A percentile compares a stretch with the other conserved stretches of the same genome.
phyloP scores from a whole-genome alignment of 2,329 filamentous ascomycete genomes.

The Fusarium verrucosum region DNA sequence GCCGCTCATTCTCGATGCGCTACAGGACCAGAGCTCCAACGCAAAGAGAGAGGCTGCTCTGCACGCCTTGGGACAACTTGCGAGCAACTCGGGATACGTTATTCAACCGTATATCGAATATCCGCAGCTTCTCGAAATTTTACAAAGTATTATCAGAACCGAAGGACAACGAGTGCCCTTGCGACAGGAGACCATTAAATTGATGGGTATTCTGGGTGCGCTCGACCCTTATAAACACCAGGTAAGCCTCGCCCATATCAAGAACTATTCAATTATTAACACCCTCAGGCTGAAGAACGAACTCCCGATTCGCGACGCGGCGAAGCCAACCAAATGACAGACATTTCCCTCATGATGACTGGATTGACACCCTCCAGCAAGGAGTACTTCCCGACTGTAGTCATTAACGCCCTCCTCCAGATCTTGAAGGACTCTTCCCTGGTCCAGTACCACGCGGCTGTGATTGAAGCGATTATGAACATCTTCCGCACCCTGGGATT shows the following conservation, averaged over 20 bases:
- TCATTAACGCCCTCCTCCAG: constrained; percentile 93
- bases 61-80: constrained; percentile 88
- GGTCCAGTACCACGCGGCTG: constrained; percentile 87
- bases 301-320: constrained; percentile 77
- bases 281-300: constrained; percentile 82
- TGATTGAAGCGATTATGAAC: constrained; percentile 98
- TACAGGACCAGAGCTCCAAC: constrained; percentile 93
- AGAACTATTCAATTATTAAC: constrained; percentile 38
- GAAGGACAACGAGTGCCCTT: constrained; percentile 85
- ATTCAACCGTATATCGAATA: constrained; percentile 96
- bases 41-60: constrained; percentile 91
- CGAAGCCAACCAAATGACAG: constrained; percentile 76
- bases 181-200: constrained; percentile 92
- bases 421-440: constrained; percentile 92
- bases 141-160: constrained; percentile 93
- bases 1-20: constrained; percentile 91
- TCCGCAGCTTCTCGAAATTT: constrained; percentile 88
- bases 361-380: constrained; percentile 96
- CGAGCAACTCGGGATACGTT: constrained; percentile 96
- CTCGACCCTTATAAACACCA: constrained; percentile 96
- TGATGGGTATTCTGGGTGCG: constrained; percentile 94
- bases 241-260: constrained; percentile 49
- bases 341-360: constrained; percentile 98
- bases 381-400: constrained; percentile 97
- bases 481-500: constrained; percentile 97